These are phyloP conservation scores for Solanum medicagineum DNA, from an alignment of 257 asterid genomes.

Conservation along the genomic window DNA sequence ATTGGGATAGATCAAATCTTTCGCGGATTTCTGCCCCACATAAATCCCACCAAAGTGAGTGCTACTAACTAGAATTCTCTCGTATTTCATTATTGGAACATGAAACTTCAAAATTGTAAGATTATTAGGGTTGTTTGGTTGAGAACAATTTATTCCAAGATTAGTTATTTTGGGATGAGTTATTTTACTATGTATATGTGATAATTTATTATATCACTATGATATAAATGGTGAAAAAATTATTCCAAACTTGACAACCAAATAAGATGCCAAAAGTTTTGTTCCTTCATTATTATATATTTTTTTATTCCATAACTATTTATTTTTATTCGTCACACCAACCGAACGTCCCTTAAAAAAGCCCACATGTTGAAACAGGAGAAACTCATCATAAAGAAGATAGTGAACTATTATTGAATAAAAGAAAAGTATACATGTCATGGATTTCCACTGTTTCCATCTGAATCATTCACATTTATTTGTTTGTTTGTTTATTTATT, in stretches of 20 bases:
- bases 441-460: not conserved
- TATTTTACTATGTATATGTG: no score
- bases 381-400: conserved; percentile 26
- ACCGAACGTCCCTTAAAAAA: not conserved
- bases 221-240: no score
- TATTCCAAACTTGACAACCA: no score
- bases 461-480: not conserved
- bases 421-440: not conserved
- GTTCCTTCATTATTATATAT: no score
- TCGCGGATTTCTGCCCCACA: not conserved
- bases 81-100: not conserved
- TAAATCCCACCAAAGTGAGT: not conserved
- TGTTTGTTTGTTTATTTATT: not conserved
- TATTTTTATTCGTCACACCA: no score
- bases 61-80: not conserved
- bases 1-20: not conserved
- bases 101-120: not conserved
- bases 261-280: no score
- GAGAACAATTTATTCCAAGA: no score
- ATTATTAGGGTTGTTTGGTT: no score
- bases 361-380: conserved; percentile 47
- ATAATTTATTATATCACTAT: no score
- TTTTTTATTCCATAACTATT: no score
- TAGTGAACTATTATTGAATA: conserved; percentile 33
- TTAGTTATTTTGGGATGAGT: no score